Evolutionary conservation across 805 yeast species (phyloP).

Genomic region (Isabelozyma gotoi): DNA sequence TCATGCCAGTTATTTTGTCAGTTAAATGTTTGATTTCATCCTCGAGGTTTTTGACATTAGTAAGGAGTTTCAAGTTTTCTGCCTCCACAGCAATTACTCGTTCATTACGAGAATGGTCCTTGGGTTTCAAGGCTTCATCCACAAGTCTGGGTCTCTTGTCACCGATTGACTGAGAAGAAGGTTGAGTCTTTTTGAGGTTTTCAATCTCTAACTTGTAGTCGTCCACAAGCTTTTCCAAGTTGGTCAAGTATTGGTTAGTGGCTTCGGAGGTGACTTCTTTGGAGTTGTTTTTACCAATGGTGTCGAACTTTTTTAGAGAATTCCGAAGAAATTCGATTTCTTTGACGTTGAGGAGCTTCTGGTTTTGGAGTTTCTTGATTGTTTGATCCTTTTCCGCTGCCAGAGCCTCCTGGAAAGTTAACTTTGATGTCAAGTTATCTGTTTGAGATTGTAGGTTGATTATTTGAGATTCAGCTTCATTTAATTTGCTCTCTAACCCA

Average conservation of each 20-base stretch:
- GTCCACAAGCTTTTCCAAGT: slow-evolving; percentile 50
- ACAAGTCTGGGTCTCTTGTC: slow-evolving; percentile 24
- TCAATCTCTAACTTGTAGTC: slow-evolving; percentile 55
- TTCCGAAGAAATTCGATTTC: slow-evolving; percentile 59
- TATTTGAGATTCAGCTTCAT: slow-evolving; percentile 8
- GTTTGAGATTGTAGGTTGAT: not conserved
- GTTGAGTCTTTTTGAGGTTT: slow-evolving; percentile 31
- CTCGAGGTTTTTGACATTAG: slow-evolving; percentile 35
- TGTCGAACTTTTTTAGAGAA: slow-evolving; percentile 53
- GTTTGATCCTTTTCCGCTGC: slow-evolving; percentile 10
- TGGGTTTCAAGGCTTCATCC: slow-evolving; percentile 13
- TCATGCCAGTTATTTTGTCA: slow-evolving; percentile 29
- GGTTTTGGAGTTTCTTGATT: slow-evolving; percentile 46
- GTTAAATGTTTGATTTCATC: slow-evolving; percentile 34
- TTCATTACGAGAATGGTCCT: slow-evolving; percentile 8
- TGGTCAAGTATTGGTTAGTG: slow-evolving; percentile 35
- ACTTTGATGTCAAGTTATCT: slow-evolving; percentile 2
- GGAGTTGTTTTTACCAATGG: slow-evolving; percentile 12
- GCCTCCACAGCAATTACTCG: slow-evolving; percentile 29
- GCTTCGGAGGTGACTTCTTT: slow-evolving; percentile 27
- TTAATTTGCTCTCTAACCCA: slow-evolving; percentile 15
- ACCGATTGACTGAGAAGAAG: slow-evolving; percentile 11
- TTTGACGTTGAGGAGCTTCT: slow-evolving; percentile 50
- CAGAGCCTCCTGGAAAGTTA: not conserved
- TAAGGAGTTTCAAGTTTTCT: slow-evolving; percentile 38